Base-by-base conservation (phyloP, 257 asterid genomes). In the Rhazya stricta region DNA sequence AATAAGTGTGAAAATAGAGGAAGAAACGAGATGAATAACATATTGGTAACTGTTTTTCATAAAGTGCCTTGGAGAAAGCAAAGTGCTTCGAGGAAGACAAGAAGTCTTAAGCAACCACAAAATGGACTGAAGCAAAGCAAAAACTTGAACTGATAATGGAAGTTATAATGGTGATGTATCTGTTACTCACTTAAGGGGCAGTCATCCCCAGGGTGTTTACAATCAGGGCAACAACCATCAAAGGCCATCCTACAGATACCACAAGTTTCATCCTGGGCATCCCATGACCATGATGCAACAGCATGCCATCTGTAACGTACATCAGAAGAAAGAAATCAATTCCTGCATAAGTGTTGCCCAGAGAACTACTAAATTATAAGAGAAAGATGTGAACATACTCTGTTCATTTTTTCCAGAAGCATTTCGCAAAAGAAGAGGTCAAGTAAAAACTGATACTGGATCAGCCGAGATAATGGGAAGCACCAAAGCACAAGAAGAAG, bases 271-370 rank as follows among this genome's bases (percentile, higher is more conserved):
- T 93, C 98, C 84, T 91, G 97, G 29, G 97, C 98, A 81, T 94
- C 91, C 98, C 98, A 91, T 76, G 96, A 90, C 96, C 98, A 94
- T n/a, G 94, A 89, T 78, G 94, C 89, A 80, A 94, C 93, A 34
- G 91, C 96, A 80, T 88, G 96, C 98, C 96, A 93, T 77, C 96
- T 91, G 77, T 53, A 74, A 76, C 57, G 15, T 41, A 74, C 2
- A 62, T 34, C 18, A 18, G 32, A 21, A 67, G 68, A 73, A 16
- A 66, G 41, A n/a, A 60, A 34, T 63, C 34, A 50, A 36, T 15
- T 21, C 41, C 34, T 29, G 30, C 18, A 72, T 6, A 51, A 37
- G 60, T 11, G 50, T 4, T 12, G 10, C 12, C 19, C 58, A 13
- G 5, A 37, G 42, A 37, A 25, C 5, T 9, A 23, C 21, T 8